Evolutionary conservation across 257 asterid genomes (phyloP).

Genomic region (Ligustrum vulgare): DNA sequence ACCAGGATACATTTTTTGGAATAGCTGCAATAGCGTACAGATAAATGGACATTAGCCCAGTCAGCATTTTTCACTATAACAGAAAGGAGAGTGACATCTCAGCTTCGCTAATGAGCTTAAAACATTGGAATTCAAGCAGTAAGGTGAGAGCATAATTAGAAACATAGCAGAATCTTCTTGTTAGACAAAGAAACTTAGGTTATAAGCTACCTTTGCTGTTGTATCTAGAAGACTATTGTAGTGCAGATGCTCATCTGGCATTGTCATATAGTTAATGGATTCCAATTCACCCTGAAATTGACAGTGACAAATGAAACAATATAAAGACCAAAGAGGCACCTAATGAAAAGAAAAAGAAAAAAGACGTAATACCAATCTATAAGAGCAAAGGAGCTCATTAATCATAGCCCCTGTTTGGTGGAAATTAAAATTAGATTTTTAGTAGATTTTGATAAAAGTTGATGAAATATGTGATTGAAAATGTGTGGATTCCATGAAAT

Average conservation of each 20-base stretch:
- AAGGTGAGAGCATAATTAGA: background rate
- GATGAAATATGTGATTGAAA: too few relatives aligned
- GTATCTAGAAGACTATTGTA: conserved; percentile 54
- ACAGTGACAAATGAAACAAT: conserved; percentile 2
- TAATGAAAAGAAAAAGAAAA: background rate
- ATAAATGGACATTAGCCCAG: conserved; percentile 10
- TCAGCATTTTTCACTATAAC: background rate
- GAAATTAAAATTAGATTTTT: too few relatives aligned
- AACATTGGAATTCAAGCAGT: background rate
- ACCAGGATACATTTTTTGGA: conserved; percentile 52
- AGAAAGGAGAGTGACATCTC: background rate
- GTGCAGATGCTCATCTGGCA: conserved; percentile 76
- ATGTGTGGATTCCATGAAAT: too few relatives aligned
- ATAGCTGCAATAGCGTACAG: conserved; percentile 41
- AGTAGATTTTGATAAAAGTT: too few relatives aligned
- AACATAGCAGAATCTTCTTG: conserved; percentile 1
- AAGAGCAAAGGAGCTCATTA: background rate
- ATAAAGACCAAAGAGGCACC: conserved; percentile 3
- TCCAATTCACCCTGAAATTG: conserved; percentile 47
- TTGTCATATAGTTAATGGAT: conserved; percentile 46
- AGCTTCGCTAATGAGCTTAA: background rate
- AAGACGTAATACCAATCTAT: background rate
- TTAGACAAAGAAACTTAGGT: background rate
- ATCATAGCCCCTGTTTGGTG: too few relatives aligned
- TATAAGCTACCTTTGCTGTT: conserved; percentile 37